Percentiles rank a stretch among this genome's conserved stretches.
Conservation (phyloP, 768 basidiomycete species). For the Termitomyces sp. region DNA sequence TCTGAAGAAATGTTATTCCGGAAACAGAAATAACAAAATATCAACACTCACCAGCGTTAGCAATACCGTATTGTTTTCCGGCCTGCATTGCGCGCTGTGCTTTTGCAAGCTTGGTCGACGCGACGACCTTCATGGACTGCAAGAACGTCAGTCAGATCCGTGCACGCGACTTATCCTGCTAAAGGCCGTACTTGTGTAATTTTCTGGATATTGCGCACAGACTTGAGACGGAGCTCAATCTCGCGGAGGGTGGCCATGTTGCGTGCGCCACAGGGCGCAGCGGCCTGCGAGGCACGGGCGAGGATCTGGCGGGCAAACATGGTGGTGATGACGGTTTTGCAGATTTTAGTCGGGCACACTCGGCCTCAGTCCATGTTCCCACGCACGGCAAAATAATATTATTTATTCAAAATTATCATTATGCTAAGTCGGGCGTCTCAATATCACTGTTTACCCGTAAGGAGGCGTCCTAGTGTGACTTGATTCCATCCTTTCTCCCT, state of each 20-base stretch:
- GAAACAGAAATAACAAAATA: neutral
- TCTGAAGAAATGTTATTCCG: conserved; percentile 43
- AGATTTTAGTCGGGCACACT: conserved; percentile 36
- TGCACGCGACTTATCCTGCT: conserved; percentile 5
- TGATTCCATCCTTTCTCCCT: conserved; percentile 26
- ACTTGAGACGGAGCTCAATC: conserved; percentile 94
- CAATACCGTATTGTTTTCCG: conserved; percentile 90
- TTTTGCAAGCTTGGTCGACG: conserved; percentile 93
- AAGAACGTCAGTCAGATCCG: conserved; percentile 11
- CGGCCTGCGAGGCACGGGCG: conserved; percentile 38
- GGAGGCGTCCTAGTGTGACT: conserved; percentile 22
- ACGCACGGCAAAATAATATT: neutral
- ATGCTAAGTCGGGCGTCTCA: neutral
- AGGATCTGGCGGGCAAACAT: conserved; percentile 50
- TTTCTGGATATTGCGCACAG: conserved; percentile 98
- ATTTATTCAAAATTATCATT: neutral
- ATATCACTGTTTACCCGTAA: conserved; percentile 24
- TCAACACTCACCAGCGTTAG: conserved; percentile 73
- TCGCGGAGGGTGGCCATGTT: conserved; percentile 98
- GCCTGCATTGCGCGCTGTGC: conserved; percentile 91
- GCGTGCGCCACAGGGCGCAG: conserved; percentile 55
- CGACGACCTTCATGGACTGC: conserved; percentile 99
- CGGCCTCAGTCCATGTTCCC: conserved; percentile 24
- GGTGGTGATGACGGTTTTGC: conserved; percentile 21
- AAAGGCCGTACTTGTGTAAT: conserved; percentile 83